These are phyloP conservation scores for Pseudonitzschia pungens DNA, from an alignment of 108 stramenopile species.

Conservation along the genomic window DNA sequence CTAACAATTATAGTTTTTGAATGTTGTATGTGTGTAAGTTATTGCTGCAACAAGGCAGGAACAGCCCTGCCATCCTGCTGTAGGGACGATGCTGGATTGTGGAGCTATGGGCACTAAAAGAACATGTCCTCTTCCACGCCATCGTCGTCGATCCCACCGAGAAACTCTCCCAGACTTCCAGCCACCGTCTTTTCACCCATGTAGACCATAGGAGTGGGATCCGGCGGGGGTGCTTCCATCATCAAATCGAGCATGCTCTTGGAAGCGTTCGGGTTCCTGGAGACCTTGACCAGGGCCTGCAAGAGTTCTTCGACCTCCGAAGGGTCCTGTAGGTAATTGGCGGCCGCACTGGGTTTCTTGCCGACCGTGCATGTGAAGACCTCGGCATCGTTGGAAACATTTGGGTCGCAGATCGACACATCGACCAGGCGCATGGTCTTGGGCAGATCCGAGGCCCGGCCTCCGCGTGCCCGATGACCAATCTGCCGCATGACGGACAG, in stretches of 20 bases:
- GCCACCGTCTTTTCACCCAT: neutral
- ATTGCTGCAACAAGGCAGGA: too few relatives aligned
- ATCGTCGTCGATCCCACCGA: conserved; percentile 7
- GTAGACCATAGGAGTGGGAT: neutral
- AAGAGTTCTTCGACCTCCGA: conserved; percentile 91
- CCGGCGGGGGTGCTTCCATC: neutral
- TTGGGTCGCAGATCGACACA: conserved; percentile 72
- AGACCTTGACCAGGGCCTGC: conserved; percentile 74
- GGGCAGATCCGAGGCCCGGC: conserved; percentile 57
- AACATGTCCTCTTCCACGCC: conserved; percentile 13
- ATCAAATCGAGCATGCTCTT: conserved; percentile 18
- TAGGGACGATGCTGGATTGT: too few relatives aligned
- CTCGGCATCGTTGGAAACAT: conserved; percentile 61
- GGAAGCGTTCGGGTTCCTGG: conserved; percentile 25
- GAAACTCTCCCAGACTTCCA: conserved; percentile 11
- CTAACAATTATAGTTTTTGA: too few relatives aligned
- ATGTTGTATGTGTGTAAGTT: too few relatives aligned
- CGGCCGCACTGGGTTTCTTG: conserved; percentile 96
- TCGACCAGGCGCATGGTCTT: conserved; percentile 73
- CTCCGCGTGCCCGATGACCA: conserved; percentile 56
- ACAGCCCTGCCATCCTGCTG: too few relatives aligned
- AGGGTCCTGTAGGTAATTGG: conserved; percentile 91
- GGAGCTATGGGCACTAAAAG: neutral
- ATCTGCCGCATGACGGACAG: conserved; percentile 88
- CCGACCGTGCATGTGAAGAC: conserved; percentile 94